Conservation (phyloP, 257 asterid species). For the Lycium barbarum region DNA sequence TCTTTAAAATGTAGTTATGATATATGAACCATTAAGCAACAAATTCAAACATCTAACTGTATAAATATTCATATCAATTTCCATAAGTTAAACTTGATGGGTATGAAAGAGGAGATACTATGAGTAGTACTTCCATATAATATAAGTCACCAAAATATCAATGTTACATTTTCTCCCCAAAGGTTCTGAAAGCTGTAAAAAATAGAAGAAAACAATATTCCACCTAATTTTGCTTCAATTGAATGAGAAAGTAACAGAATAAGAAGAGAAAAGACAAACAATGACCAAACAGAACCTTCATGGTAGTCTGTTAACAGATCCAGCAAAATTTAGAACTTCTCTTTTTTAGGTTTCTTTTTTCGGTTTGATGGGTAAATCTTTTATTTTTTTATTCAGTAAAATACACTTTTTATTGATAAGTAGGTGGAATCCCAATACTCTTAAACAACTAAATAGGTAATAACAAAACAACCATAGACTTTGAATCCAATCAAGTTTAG, state of each 20-base stretch:
- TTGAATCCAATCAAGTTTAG: not conserved
- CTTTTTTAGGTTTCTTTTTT: not conserved
- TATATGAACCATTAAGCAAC: not conserved
- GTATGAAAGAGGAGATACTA: not conserved
- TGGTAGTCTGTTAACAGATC: not conserved
- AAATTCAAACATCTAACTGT: not conserved
- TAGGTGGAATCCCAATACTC: not conserved
- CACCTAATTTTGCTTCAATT: not conserved
- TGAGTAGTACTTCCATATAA: not conserved
- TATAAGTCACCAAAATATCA: not conserved
- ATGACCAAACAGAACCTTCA: not conserved
- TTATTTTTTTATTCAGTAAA: no score
- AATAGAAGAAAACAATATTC: not conserved
- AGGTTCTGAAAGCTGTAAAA: not conserved
- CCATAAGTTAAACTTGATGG: not conserved
- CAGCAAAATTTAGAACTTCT: not conserved
- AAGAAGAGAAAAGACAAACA: not conserved
- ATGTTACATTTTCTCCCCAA: not conserved
- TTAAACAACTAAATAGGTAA: conserved; percentile 5
- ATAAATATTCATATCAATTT: not conserved
- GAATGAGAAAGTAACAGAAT: not conserved
- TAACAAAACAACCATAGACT: not conserved
- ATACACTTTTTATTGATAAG: not conserved
- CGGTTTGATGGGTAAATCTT: not conserved
- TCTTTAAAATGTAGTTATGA: not conserved